Conservation (phyloP, 164 flowering plant genomes). For the Aristolochia fimbriata region DNA sequence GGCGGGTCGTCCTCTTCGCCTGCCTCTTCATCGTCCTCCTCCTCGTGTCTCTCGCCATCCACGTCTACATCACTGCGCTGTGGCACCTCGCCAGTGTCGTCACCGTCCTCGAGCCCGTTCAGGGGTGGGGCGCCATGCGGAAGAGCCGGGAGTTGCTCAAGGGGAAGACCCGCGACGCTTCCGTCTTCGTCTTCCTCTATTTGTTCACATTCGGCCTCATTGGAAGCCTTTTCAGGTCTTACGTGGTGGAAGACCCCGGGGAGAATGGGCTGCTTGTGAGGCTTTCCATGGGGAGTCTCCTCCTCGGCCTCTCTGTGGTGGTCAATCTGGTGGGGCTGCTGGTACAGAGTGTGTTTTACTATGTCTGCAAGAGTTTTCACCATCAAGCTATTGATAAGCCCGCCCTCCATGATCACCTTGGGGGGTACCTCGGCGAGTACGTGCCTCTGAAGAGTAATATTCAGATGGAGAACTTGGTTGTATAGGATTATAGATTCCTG, state of each 20-base stretch:
- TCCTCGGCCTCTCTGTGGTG: constrained; percentile 73
- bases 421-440: constrained; percentile 95
- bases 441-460: constrained; percentile 92
- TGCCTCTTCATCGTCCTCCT: constrained; percentile 19
- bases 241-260: constrained; percentile 62
- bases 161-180: constrained; percentile 48
- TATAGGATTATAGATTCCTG: constrained; percentile 16
- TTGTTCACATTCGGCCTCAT: constrained; percentile 41
- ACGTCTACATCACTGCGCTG: constrained; percentile 71
- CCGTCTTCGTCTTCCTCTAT: constrained; percentile 46
- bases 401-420: constrained; percentile 85
- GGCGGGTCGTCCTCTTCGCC: constrained; percentile 22
- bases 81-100: constrained; percentile 95
- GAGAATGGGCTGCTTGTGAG: constrained; percentile 36
- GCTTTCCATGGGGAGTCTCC: constrained; percentile 63
- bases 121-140: constrained; percentile 73
- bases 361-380: constrained; percentile 90
- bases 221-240: constrained; percentile 34
- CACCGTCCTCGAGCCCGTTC: constrained; percentile 76
- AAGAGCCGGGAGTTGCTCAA: constrained; percentile 80
- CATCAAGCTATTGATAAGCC: constrained; percentile 80
- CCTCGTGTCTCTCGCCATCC: constrained; percentile 44
- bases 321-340: constrained; percentile 83
- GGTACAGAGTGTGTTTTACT: constrained; percentile 94
- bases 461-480: constrained; percentile 82